Evolutionary conservation across 2,329 filamentous ascomycete genomes (phyloP).

Genomic region (Macrophomina pseudophaseolina): DNA sequence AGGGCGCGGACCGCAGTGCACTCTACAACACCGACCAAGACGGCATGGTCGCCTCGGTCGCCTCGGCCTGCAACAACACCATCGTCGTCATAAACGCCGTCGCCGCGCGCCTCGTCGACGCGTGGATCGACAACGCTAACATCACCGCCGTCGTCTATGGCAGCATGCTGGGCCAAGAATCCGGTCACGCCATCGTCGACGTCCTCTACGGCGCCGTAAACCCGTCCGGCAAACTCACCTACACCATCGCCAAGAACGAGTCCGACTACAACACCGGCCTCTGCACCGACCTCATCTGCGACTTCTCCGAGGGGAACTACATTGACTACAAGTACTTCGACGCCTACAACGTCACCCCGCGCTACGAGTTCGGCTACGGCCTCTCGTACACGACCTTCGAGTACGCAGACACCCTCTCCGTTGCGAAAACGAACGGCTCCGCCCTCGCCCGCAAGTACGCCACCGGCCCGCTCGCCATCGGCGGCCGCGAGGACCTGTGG

Average conservation of each 20-base stretch:
- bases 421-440: conserved; percentile 32
- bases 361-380: conserved; percentile 30
- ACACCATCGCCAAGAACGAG: conserved; percentile 76
- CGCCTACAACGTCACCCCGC: conserved; percentile 46
- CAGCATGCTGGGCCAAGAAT: conserved; percentile 57
- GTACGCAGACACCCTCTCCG: conserved; percentile 31
- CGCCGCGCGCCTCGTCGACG: conserved; percentile 24
- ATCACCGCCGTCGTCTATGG: conserved; percentile 25
- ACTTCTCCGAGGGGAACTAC: conserved; percentile 48
- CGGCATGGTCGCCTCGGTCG: conserved; percentile 75
- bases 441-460: conserved; percentile 27
- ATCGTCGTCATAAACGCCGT: conserved; percentile 65
- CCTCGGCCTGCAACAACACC: conserved; percentile 66
- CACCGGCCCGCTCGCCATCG: conserved; percentile 28
- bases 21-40: conserved; percentile 32
- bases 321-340: conserved; percentile 55
- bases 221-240: conserved; percentile 80
- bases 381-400: conserved; percentile 25
- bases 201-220: conserved; percentile 80
- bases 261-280: conserved; percentile 63
- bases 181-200: conserved; percentile 79
- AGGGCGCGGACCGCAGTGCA: conserved; percentile 26
- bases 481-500: conserved; percentile 25
- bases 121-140: conserved; percentile 27
- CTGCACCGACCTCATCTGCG: conserved; percentile 14